phyloP scores from a whole-genome alignment of 805 yeast species.

The Myxozyma lipomycoides region DNA sequence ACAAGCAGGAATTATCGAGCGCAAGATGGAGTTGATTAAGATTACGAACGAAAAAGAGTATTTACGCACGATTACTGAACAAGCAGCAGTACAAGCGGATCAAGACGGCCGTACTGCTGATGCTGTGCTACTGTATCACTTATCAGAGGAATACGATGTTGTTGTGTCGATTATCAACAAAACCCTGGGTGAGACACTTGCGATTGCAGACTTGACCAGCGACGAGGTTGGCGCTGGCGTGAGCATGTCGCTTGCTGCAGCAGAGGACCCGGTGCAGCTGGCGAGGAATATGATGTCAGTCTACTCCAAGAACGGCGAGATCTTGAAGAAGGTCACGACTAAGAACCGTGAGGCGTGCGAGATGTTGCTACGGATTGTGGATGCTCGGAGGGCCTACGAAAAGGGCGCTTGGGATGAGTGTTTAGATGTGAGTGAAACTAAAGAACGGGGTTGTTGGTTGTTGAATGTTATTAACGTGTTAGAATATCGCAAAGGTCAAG shows the following conservation, averaged over 20 bases:
- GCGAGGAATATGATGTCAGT: constrained; percentile 40
- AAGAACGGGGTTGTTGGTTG: neutral
- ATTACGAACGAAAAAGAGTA: constrained; percentile 58
- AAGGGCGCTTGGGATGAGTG: constrained; percentile 56
- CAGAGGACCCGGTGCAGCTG: constrained; percentile 39
- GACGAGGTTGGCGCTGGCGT: constrained; percentile 36
- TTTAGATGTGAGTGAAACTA: constrained; percentile 37
- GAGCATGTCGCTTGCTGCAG: constrained; percentile 34
- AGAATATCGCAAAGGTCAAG: constrained; percentile 51
- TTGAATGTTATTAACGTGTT: neutral
- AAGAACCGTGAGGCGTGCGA: constrained; percentile 62
- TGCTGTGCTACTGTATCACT: constrained; percentile 77
- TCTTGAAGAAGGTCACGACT: constrained; percentile 52
- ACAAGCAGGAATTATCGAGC: constrained; percentile 78
- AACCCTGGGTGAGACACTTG: constrained; percentile 70
- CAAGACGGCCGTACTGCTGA: constrained; percentile 88
- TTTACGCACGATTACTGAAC: constrained; percentile 68
- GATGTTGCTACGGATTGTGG: constrained; percentile 60
- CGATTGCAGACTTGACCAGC: constrained; percentile 60
- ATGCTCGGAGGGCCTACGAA: constrained; percentile 59
- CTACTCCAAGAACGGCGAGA: constrained; percentile 53
- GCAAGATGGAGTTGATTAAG: constrained; percentile 61
- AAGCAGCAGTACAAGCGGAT: constrained; percentile 80
- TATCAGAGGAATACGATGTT: constrained; percentile 80
- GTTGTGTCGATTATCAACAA: constrained; percentile 72